Evolutionary conservation across 345 rosid species (phyloP).

Genomic region (Populus simonii): DNA sequence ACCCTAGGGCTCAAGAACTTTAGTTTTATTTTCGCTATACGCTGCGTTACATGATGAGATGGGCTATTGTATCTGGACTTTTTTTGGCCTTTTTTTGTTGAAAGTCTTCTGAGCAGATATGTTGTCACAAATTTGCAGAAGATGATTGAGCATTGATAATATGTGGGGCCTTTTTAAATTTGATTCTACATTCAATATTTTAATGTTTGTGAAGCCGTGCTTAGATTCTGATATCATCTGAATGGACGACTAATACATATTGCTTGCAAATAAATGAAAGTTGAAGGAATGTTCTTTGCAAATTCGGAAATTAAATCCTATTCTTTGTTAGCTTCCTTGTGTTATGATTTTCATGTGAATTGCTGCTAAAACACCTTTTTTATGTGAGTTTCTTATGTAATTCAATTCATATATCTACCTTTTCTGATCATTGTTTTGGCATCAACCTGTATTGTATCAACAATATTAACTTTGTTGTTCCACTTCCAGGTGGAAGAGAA

Average conservation of each 20-base stretch:
- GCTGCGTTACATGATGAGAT: neutral
- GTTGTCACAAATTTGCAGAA: neutral
- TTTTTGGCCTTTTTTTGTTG: neutral
- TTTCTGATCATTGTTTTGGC: slow-evolving; percentile 12
- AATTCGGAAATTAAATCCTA: neutral
- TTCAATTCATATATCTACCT: neutral
- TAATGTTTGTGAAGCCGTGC: neutral
- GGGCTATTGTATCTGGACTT: neutral
- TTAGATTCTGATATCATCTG: neutral
- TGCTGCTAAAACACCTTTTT: neutral
- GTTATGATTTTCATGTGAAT: neutral
- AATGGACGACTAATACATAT: neutral
- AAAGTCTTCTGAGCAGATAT: neutral
- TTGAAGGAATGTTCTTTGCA: neutral
- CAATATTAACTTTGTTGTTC: slow-evolving; percentile 11
- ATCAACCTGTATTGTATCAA: neutral
- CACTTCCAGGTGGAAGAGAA: slow-evolving; percentile 85
- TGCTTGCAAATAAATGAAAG: neutral
- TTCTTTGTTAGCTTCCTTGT: neutral
- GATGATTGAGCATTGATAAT: neutral
- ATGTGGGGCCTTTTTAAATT: neutral
- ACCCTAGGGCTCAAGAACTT: too few relatives aligned
- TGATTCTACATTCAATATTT: neutral
- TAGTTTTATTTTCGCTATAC: too few relatives aligned
- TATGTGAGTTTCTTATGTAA: neutral